These are phyloP conservation scores for Chaetomidium leptoderma DNA, from an alignment of 495 filamentous ascomycete species.

Conservation along the genomic window DNA sequence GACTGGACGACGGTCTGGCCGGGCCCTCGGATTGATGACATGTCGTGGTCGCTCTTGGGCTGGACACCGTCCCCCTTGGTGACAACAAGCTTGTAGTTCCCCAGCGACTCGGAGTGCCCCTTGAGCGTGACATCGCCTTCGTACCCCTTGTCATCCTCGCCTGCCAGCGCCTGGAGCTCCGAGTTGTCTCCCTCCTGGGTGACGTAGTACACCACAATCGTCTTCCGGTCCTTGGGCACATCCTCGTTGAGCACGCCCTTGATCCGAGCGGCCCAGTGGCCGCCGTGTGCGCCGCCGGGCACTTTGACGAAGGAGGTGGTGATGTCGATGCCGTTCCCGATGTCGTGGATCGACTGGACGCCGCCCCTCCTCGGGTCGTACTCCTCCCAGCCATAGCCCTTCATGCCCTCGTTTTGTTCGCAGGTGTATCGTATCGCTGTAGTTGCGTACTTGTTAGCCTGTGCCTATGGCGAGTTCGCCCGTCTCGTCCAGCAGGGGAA, in stretches of 20 bases:
- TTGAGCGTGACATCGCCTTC: conserved; percentile 66
- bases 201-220: conserved; percentile 74
- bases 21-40: conserved; percentile 57
- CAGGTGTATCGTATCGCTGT: conserved; percentile 89
- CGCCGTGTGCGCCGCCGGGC: conserved; percentile 80
- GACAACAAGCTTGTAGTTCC: conserved; percentile 78
- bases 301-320: conserved; percentile 92
- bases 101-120: conserved; percentile 68
- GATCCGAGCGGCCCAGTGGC: conserved; percentile 85
- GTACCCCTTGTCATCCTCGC: conserved; percentile 54
- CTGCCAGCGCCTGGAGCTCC: conserved; percentile 52
- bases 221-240: conserved; percentile 58
- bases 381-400: conserved; percentile 94
- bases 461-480: too few relatives aligned
- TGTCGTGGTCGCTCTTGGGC: conserved; percentile 54
- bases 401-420: conserved; percentile 92
- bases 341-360: conserved; percentile 83
- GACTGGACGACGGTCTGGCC: conserved; percentile 78
- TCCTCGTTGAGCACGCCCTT: conserved; percentile 75
- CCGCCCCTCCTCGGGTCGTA: conserved; percentile 88
- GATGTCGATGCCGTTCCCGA: conserved; percentile 79
- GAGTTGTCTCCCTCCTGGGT: conserved; percentile 68
- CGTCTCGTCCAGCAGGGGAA: too few relatives aligned
- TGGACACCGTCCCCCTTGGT: conserved; percentile 63
- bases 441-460: too few relatives aligned